Base-by-base conservation (phyloP, 441 rosid species). In the Corymbia calophylla region DNA sequence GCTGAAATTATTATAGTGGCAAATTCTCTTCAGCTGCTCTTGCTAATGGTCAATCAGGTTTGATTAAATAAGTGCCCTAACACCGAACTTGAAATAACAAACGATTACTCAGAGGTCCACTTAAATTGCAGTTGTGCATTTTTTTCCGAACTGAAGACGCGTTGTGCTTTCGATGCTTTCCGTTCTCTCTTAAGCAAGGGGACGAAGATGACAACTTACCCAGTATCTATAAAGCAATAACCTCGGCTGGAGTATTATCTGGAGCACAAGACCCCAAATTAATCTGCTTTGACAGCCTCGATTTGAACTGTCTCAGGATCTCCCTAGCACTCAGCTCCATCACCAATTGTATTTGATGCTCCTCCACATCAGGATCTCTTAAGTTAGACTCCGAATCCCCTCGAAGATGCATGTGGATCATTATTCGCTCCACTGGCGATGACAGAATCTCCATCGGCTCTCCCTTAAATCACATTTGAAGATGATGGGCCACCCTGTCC, bases 231-330 rank as follows among this genome's bases (percentile, higher is more conserved):
- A 97, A 35, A 77, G 99, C 98, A 91, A 97, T 93, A 91, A 97
- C 95, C 94, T 97, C 99, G 7, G 98, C 98, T 44, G 98, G 98
- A 93, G 98, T 94, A 90, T 96, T 97, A 91, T 94, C 99, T 82
- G 96, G 94, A 93, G 93, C 97, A 92, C 94, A 95, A 92, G 97
- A 93, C n/a, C 99, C 98, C 88, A 97, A 89, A 91, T 97, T 97
- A 70, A 97, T 96, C 92, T 97, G 99, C 94, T 97, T 39, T 97
- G 87, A 97, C 96, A 91, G 99, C 98, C 90, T 97, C 99, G 89
- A 97, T 97, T 91, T 97, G 99, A 93, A 96, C 93, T 29, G 99
- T 98, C 90, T 97, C 99, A 85, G 99, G 99, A 93, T 97, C 99
- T 92, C 97, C 99, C 90, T 97, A 2, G 99, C 99, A 93, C 99